Base-by-base conservation (phyloP, 352 stramenopile species). In the Phytophthora pini region DNA sequence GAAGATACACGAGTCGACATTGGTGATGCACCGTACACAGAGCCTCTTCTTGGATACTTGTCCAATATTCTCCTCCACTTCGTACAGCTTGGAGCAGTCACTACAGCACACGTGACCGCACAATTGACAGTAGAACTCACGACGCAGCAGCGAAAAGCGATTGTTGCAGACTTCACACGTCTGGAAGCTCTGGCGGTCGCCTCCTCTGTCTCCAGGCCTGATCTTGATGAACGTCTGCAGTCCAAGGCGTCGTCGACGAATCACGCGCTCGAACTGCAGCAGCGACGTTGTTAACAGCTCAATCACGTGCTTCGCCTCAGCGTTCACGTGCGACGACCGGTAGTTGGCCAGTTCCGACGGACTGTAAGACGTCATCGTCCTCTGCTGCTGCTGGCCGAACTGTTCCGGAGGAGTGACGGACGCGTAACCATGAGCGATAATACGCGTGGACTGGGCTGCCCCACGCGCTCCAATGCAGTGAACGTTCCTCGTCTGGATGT, bases 381-480 rank as follows among this genome's bases (percentile, higher is more conserved):
- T 41, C 20, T 61, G 45, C 10, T 77, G 58, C 7, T 77, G 57
- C 13, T 63, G 38, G 4, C 77, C 74, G 36, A 86, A 86, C 9
- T 69, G 65, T 26, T 72, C 61, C 7, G 81, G 68, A 0, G 66
- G 34, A 7, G 80, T 67, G 6, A 77, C 74, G 0, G 80, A 85
- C 17, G 82, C 82, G 61, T 93, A 91, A n/a, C 73, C 72, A 54
- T 90, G 77, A 4, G 72, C 68, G n/a, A 87, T 72, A 9, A 93
- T 66, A 15, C 75, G 63, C 6, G 82, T 93, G 7, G 61, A 70
- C 44, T 74, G 66, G 4, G 44, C 50, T 17, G 66, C 45, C 13
- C 66, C 66, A 3, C 66, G 66, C 20, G 66, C 61, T 5, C 66
- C 66, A 29, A 70, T 61, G 27, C 66, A 74, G 26, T 74, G 66